These are phyloP conservation scores for Bacidia gigantensis DNA, from an alignment of 495 filamentous ascomycete genomes.

Conservation along the genomic window DNA sequence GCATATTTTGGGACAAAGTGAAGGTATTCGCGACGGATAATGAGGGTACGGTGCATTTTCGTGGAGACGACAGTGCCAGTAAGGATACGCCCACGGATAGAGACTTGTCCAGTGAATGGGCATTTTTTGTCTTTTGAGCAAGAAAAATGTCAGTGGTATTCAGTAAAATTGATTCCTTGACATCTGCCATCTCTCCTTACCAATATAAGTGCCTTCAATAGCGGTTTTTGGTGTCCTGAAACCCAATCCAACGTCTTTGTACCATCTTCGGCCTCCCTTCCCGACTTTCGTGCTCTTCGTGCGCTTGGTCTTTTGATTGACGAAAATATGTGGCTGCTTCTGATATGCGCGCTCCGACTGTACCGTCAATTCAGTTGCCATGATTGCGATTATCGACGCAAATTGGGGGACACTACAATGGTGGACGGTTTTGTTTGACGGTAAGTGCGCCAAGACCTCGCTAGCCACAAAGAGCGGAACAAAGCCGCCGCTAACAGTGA, in stretches of 20 bases:
- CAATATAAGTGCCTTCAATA: constrained; percentile 97
- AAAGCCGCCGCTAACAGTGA: not conserved
- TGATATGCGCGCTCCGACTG: constrained; percentile 97
- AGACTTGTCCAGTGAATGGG: constrained; percentile 95
- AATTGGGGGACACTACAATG: constrained; percentile 3
- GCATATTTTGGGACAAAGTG: constrained; percentile 98
- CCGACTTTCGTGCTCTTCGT: constrained; percentile 70
- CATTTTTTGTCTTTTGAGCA: constrained; percentile 99
- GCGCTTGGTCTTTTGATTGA: constrained; percentile 75
- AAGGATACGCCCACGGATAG: constrained; percentile 98
- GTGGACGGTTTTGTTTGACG: constrained; percentile 21
- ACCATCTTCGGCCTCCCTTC: constrained; percentile 90
- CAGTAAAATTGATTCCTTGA: too few species aligned
- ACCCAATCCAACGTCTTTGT: constrained; percentile 97
- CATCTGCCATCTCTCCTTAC: constrained; percentile 48
- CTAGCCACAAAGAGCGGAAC: not conserved
- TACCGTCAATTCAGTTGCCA: constrained; percentile 96
- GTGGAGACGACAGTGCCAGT: constrained; percentile 97
- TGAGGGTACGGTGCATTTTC: constrained; percentile 98
- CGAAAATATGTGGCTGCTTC: constrained; percentile 99
- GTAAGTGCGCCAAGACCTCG: constrained; percentile 18
- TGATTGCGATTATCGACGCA: constrained; percentile 48
- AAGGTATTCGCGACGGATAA: constrained; percentile 99
- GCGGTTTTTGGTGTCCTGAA: constrained; percentile 96
- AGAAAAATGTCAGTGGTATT: too few species aligned